Evolutionary conservation across 2,329 filamentous ascomycete genomes (phyloP).

Genomic region (Capronia coronata): DNA sequence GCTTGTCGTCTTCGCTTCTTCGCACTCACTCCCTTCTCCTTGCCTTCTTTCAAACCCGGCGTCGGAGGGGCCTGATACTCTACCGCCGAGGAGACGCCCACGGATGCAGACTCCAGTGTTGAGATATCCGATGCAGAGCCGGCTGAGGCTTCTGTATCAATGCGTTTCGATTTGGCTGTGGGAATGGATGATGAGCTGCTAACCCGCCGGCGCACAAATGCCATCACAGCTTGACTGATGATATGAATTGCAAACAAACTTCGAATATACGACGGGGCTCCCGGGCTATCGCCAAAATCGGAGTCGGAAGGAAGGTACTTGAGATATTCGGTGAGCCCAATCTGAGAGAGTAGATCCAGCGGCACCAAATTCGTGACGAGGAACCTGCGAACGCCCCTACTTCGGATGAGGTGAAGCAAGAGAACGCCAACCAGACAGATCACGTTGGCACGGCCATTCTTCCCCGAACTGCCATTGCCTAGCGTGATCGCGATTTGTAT

Average conservation of each 20-base stretch:
- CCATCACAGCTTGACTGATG: slow-evolving; percentile 43
- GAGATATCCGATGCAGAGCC: slow-evolving; percentile 40
- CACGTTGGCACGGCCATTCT: slow-evolving; percentile 42
- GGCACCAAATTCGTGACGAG: slow-evolving; percentile 42
- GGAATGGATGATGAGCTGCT: slow-evolving; percentile 38
- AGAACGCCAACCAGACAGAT: slow-evolving; percentile 43
- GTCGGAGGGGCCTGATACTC: slow-evolving; percentile 47
- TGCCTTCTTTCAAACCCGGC: slow-evolving; percentile 48
- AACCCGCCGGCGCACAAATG: slow-evolving; percentile 43
- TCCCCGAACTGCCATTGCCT: slow-evolving; percentile 62
- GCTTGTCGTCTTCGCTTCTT: slow-evolving; percentile 89
- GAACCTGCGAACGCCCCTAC: slow-evolving; percentile 46
- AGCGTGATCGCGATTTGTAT: slow-evolving; percentile 88
- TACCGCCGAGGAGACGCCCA: slow-evolving; percentile 37
- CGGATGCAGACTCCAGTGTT: slow-evolving; percentile 37
- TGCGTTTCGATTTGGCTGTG: slow-evolving; percentile 38
- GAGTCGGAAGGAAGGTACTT: slow-evolving; percentile 39
- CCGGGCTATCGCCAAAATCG: slow-evolving; percentile 35
- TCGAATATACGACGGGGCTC: slow-evolving; percentile 40
- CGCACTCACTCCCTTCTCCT: slow-evolving; percentile 53
- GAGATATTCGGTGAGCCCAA: slow-evolving; percentile 39
- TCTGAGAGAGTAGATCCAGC: slow-evolving; percentile 39
- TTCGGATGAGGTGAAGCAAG: slow-evolving; percentile 42
- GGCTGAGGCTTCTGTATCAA: slow-evolving; percentile 42
- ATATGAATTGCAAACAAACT: slow-evolving; percentile 46